Evolutionary conservation across 2,329 filamentous ascomycete genomes (phyloP).

Genomic region (Microsporum audouinii): DNA sequence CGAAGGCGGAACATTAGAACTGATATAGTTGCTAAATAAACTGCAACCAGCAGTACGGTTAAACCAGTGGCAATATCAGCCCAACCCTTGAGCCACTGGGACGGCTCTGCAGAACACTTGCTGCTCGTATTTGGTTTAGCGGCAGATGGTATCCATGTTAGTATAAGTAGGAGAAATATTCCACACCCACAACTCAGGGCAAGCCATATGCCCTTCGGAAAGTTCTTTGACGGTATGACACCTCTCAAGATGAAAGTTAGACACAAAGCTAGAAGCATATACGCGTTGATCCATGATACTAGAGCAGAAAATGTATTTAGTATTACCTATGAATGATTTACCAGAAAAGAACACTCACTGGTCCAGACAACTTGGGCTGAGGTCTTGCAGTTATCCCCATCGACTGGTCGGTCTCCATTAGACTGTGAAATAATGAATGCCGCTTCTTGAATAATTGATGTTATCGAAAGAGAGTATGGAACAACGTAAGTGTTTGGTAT

Average conservation of each 20-base stretch:
- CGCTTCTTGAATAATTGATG: conserved; percentile 14
- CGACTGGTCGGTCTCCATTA: conserved; percentile 10
- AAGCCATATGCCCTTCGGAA: conserved; percentile 13
- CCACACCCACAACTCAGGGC: conserved; percentile 14
- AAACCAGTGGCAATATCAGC: conserved; percentile 16
- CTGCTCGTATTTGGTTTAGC: conserved; percentile 9
- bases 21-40: conserved; percentile 13
- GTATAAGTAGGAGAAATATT: conserved; percentile 12
- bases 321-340: background rate
- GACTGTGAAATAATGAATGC: conserved; percentile 15
- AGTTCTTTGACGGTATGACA: conserved; percentile 11
- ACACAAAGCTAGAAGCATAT: conserved; percentile 13
- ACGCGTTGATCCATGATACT: conserved; percentile 20
- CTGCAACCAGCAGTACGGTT: conserved; percentile 14
- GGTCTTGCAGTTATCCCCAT: conserved; percentile 9
- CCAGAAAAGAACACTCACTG: conserved; percentile 10
- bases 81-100: conserved; percentile 15
- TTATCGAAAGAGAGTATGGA: conserved; percentile 13
- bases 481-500: conserved; percentile 15
- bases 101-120: conserved; percentile 15
- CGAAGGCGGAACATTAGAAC: conserved; percentile 14
- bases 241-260: conserved; percentile 4
- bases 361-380: conserved; percentile 19
- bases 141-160: conserved; percentile 18
- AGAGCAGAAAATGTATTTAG: background rate